A percentile compares a stretch with the other conserved stretches of the same genome.
phyloP scores from a whole-genome alignment of 352 stramenopile species.

The Plasmopara halstedii region DNA sequence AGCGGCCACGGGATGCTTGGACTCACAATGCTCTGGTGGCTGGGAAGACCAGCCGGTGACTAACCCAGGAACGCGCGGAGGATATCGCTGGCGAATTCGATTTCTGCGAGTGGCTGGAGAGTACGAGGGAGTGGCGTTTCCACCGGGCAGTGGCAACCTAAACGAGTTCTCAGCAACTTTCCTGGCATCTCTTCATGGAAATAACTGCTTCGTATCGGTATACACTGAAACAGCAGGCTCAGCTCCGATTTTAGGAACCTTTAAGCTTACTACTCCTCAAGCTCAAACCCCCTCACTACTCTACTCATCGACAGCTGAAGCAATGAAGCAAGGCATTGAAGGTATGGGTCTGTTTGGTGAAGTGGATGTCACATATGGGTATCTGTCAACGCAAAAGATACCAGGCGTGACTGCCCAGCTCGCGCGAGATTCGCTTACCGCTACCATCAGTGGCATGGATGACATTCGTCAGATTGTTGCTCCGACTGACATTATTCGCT shows the following conservation, averaged over 20 bases:
- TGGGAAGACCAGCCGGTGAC: conserved; percentile 85
- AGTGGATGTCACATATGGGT: conserved; percentile 50
- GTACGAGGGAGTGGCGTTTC: conserved; percentile 64
- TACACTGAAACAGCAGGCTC: conserved; percentile 46
- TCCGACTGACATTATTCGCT: conserved; percentile 56
- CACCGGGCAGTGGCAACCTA: conserved; percentile 60
- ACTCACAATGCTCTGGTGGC: conserved; percentile 67
- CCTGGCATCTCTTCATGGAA: conserved; percentile 32
- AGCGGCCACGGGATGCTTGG: conserved; percentile 37
- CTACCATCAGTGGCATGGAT: conserved; percentile 34
- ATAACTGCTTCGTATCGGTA: conserved; percentile 40
- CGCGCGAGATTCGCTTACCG: conserved; percentile 36
- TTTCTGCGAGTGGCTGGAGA: conserved; percentile 73
- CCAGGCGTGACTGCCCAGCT: conserved; percentile 45
- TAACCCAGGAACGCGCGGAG: conserved; percentile 68
- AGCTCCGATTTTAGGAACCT: conserved; percentile 38
- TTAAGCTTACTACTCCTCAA: conserved; percentile 33
- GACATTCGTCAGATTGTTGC: conserved; percentile 61
- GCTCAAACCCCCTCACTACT: conserved; percentile 38
- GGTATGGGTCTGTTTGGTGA: conserved; percentile 69
- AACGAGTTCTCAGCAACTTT: conserved; percentile 44
- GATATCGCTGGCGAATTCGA: conserved; percentile 67
- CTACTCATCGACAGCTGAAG: conserved; percentile 51
- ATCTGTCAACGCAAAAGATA: conserved; percentile 48
- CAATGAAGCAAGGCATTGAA: conserved; percentile 67